These are phyloP conservation scores for Blastomyces emzantsi DNA, from an alignment of 2,329 filamentous ascomycete species.

Conservation along the genomic window DNA sequence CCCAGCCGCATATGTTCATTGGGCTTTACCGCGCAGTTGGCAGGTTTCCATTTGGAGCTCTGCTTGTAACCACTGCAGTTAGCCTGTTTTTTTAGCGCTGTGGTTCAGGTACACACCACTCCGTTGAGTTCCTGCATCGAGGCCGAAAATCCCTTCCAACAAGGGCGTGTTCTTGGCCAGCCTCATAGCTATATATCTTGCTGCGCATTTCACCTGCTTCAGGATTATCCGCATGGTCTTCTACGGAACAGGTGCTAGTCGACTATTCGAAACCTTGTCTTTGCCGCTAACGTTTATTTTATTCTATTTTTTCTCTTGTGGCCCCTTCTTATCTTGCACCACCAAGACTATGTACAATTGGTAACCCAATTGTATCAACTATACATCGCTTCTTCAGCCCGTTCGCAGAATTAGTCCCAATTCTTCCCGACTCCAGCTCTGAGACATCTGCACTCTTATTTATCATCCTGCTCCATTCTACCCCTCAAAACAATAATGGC, in stretches of 20 bases:
- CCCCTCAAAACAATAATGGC: background rate
- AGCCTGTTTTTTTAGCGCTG: slow-evolving; percentile 1
- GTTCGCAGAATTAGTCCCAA: slow-evolving; percentile 3
- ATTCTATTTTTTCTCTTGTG: slow-evolving; percentile 8
- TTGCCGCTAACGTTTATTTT: slow-evolving; percentile 4
- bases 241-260: background rate
- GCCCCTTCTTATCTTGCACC: background rate
- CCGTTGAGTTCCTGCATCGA: slow-evolving; percentile 2
- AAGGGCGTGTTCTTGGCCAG: slow-evolving; percentile 3
- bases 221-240: background rate
- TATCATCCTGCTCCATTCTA: background rate
- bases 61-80: background rate
- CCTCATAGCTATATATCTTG: slow-evolving; percentile 5
- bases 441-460: slow-evolving; percentile 6
- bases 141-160: background rate
- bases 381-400: background rate
- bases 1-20: slow-evolving; percentile 7
- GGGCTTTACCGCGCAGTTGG: background rate
- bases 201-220: slow-evolving; percentile 4
- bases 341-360: background rate
- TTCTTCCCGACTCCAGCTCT: background rate
- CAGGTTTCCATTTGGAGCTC: background rate
- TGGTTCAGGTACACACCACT: slow-evolving; percentile 3
- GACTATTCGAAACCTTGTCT: slow-evolving; percentile 2
- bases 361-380: slow-evolving; percentile 1